A percentile compares a stretch with the other conserved stretches of the same genome.
Conservation (phyloP, 768 basidiomycete species). For the Trametopsis cervina region DNA sequence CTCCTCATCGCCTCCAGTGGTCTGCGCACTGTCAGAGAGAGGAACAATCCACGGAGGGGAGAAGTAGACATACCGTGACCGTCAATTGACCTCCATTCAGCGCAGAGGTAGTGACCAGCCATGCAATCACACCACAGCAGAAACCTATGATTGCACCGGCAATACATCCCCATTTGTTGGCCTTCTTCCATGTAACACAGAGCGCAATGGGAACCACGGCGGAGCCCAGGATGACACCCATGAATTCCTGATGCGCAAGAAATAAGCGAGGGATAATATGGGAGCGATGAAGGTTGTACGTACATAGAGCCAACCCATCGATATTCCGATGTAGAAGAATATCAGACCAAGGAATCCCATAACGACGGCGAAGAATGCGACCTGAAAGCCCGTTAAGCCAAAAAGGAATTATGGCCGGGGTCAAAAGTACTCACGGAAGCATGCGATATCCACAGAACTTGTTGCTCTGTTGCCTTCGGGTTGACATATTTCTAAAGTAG, state of each 20-base stretch:
- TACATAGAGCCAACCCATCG: constrained; percentile 92
- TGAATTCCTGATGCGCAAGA: constrained; percentile 54
- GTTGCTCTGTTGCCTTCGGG: constrained; percentile 66
- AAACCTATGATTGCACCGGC: constrained; percentile 69
- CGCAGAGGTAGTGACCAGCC: constrained; percentile 75
- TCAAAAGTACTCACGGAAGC: constrained; percentile 38
- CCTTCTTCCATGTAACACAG: constrained; percentile 78
- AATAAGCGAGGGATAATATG: neutral
- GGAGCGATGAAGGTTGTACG: constrained; percentile 20
- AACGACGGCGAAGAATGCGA: constrained; percentile 62
- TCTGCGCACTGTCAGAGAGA: constrained; percentile 9
- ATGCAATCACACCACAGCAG: constrained; percentile 62
- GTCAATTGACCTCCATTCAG: constrained; percentile 67
- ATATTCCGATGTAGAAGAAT: constrained; percentile 87
- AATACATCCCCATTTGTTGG: constrained; percentile 82
- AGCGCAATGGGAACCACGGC: constrained; percentile 85
- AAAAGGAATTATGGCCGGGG: constrained; percentile 1
- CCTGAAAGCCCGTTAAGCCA: too few species aligned
- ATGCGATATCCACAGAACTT: constrained; percentile 67
- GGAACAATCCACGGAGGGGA: constrained; percentile 44
- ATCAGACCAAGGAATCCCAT: constrained; percentile 82
- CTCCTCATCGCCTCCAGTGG: constrained; percentile 37
- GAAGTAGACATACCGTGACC: constrained; percentile 45
- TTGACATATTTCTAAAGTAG: constrained; percentile 66
- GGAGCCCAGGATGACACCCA: constrained; percentile 82